Evolutionary conservation across 495 filamentous ascomycete genomes (phyloP), one percentile per base, ranked within the genome.

Genomic region (Penicillium dipodomyicola): DNA sequence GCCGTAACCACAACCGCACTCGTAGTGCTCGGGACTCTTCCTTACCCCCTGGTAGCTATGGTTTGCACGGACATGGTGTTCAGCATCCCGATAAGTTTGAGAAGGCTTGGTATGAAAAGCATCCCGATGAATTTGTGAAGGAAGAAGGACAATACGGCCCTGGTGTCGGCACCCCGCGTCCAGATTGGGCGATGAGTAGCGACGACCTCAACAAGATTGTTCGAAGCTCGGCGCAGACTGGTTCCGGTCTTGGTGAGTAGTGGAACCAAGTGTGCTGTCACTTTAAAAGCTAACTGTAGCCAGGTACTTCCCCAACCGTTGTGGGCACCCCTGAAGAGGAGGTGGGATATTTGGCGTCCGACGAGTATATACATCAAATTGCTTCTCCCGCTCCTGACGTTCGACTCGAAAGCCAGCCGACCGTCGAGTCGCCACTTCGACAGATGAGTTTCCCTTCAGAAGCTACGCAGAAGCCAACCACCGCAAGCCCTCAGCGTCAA

Each of bases 181-280:
- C 85, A 44, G 87, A 93, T 73, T 94, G 87, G 78, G 91, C 90
- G 57, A 78, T 96, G 83, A 96, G 90, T 70, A 92, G 89, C 58
- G 89, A 91, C 42, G 90, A 96, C 64, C 76, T 99, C 63, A 95
- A 96, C 72, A 91, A 90, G 75, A 86, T 96, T 60, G 92, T 97
- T 48, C 78, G 84, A 44, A 80, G 90, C 44, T 89, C 87, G 33
- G 82, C 81, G 37, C 82, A 76, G 59, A 79, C 77, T 60, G 86
- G 86, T 43, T 77, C 84, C 67, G 87, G 85, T 63, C 70, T 85
- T 68, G 86, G 86, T 90, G 64, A 71, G 71, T 57, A 22, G 53
- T 46, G 12, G 17, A 22, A 25, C 19, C 11, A 12, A 43, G 25
- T 4, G 7, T n/a, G 19, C 43, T n/a, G 25, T 48, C 1, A 39